phyloP scores from a whole-genome alignment of 495 filamentous ascomycete genomes.

The Rhizodiscina lignyota region DNA sequence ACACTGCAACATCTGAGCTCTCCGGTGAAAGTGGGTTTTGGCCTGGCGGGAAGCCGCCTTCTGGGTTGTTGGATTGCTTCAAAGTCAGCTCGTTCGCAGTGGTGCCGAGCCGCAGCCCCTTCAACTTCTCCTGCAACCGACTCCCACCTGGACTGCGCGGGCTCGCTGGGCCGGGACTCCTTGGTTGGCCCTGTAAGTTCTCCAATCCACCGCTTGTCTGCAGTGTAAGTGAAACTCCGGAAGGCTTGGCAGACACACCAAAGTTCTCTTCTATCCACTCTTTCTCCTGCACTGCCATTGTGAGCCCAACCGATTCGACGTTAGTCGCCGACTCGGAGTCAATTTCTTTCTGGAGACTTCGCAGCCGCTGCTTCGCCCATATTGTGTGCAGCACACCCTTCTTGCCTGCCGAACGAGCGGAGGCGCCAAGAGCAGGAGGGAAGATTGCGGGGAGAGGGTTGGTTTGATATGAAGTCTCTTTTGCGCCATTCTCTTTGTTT shows the following conservation, averaged over 20 bases:
- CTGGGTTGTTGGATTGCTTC: slow-evolving; percentile 3
- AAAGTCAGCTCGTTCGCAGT: slow-evolving; percentile 37
- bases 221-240: background rate
- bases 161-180: slow-evolving; percentile 17
- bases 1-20: slow-evolving; percentile 46
- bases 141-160: slow-evolving; percentile 40
- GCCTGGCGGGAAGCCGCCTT: background rate
- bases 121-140: slow-evolving; percentile 57
- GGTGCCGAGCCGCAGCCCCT: slow-evolving; percentile 58
- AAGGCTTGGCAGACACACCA: slow-evolving; percentile 31
- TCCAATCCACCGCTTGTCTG: background rate
- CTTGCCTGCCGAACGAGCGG: slow-evolving; percentile 46
- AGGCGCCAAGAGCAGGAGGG: slow-evolving; percentile 49
- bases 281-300: slow-evolving; percentile 66
- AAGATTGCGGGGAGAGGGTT: slow-evolving; percentile 73
- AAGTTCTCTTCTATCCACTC: slow-evolving; percentile 71
- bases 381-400: slow-evolving; percentile 69
- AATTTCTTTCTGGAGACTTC: slow-evolving; percentile 29
- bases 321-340: slow-evolving; percentile 34
- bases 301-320: slow-evolving; percentile 57
- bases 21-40: slow-evolving; percentile 40
- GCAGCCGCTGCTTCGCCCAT: slow-evolving; percentile 64
- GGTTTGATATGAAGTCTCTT: slow-evolving; percentile 25
- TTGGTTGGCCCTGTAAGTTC: slow-evolving; percentile 2
- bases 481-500: slow-evolving; percentile 15